These are phyloP conservation scores for Marasmius fiardii DNA, from an alignment of 1,284 basidiomycete species.

Conservation along the genomic window DNA sequence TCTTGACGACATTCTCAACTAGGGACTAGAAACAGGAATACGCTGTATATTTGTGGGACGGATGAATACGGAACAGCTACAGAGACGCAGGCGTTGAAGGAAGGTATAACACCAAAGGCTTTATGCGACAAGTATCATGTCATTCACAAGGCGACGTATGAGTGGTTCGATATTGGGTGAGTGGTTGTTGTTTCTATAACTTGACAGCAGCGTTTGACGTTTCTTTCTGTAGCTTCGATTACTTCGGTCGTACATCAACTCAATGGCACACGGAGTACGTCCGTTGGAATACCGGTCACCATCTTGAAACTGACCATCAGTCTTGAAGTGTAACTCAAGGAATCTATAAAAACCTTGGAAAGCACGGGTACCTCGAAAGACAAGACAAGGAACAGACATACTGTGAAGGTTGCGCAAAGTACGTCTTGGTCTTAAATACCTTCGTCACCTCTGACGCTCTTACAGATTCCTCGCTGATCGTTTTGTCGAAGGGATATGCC, in stretches of 20 bases:
- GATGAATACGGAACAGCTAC: conserved; percentile 99
- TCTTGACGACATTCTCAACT: conserved; percentile 2
- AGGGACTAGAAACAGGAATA: conserved; percentile 76
- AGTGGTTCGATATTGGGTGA: conserved; percentile 90
- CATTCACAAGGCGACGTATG: conserved; percentile 90
- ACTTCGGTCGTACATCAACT: conserved; percentile 95
- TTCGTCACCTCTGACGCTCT: not conserved
- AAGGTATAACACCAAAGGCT: conserved; percentile 82
- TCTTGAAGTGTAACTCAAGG: conserved; percentile 80
- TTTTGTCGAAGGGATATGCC: conserved; percentile 93
- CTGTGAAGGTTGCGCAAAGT: conserved; percentile 88
- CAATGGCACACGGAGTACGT: conserved; percentile 82
- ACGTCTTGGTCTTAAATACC: conserved; percentile 18
- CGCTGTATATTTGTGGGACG: conserved; percentile 91
- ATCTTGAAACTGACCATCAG: conserved; percentile 11
- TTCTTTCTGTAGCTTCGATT: conserved; percentile 74
- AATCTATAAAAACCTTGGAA: conserved; percentile 81
- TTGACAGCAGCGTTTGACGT: conserved; percentile 10
- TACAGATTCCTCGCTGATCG: conserved; percentile 89
- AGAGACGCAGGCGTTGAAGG: conserved; percentile 96
- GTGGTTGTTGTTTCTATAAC: conserved; percentile 17
- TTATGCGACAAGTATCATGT: conserved; percentile 94
- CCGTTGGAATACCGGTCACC: not conserved
- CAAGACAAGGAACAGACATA: conserved; percentile 91
- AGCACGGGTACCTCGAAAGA: conserved; percentile 74